phyloP scores from a whole-genome alignment of 2,329 filamentous ascomycete species.

The Aspergillus hiratsukae region DNA sequence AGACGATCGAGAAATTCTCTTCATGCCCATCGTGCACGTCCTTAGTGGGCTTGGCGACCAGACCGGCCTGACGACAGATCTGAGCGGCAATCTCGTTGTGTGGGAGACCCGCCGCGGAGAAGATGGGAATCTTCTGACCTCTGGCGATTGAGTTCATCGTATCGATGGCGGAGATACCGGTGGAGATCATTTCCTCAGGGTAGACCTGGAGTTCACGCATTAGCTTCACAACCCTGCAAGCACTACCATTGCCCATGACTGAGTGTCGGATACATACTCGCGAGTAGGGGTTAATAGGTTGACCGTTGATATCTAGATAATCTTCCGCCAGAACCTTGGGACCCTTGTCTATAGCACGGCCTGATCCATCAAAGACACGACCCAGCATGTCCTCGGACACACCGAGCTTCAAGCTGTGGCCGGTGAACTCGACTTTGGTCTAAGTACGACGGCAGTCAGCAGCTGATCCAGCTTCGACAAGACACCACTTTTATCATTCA shows the following conservation, averaged over 20 bases:
- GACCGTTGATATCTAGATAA: conserved; percentile 98
- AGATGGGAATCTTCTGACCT: conserved; percentile 99
- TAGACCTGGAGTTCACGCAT: conserved; percentile 63
- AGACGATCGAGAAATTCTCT: conserved; percentile 99
- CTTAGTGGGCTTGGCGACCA: conserved; percentile 92
- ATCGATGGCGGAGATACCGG: conserved; percentile 97
- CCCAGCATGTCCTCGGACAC: conserved; percentile 99
- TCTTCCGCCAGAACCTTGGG: conserved; percentile 97
- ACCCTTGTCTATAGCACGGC: conserved; percentile 96
- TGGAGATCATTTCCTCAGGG: conserved; percentile 99
- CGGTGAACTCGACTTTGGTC: conserved; percentile 97
- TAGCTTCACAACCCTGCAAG: conserved; percentile 6
- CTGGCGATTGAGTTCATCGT: conserved; percentile 98
- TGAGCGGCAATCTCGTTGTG: conserved; percentile 99
- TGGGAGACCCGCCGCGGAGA: conserved; percentile 94
- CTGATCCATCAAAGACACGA: conserved; percentile 97
- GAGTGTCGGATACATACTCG: conserved; percentile 55
- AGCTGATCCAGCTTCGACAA: conserved; percentile 6
- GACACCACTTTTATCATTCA: background rate
- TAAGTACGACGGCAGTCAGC: conserved; percentile 34
- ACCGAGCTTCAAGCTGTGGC: conserved; percentile 94
- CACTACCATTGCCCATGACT: background rate
- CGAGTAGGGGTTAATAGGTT: conserved; percentile 96
- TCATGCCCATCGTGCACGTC: conserved; percentile 94
- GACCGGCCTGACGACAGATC: conserved; percentile 93